Percentiles rank a stretch among this genome's conserved stretches.
These are phyloP conservation scores for Keithomyces neogunnii DNA, from an alignment of 2,329 filamentous ascomycete species.

Conservation along the genomic window DNA sequence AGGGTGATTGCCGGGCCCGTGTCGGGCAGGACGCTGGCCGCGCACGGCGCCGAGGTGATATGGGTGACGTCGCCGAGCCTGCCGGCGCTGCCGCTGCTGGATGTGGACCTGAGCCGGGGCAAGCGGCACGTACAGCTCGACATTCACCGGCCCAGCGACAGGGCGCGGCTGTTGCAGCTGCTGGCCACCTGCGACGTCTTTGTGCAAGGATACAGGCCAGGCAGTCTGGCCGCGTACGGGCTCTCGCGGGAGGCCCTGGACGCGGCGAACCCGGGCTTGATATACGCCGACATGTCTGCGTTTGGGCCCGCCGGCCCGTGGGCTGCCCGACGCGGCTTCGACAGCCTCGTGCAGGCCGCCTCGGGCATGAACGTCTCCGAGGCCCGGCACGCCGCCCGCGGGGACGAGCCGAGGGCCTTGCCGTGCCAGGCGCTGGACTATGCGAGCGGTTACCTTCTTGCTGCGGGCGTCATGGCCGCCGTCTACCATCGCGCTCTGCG, in stretches of 20 bases:
- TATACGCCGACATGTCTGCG: constrained; percentile 44
- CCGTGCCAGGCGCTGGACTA: constrained; percentile 52
- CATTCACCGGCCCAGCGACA: constrained; percentile 41
- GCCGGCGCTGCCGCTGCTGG: constrained; percentile 56
- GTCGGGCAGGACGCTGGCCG: constrained; percentile 57
- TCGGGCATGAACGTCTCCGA: constrained; percentile 48
- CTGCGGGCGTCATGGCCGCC: constrained; percentile 42
- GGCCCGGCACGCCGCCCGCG: constrained; percentile 29
- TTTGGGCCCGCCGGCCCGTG: constrained; percentile 37
- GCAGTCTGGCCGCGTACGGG: constrained; percentile 15
- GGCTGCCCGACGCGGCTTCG: constrained; percentile 40
- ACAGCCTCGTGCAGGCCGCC: constrained; percentile 43
- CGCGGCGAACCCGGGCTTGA: constrained; percentile 31
- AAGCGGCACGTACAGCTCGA: constrained; percentile 57
- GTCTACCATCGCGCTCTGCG: constrained; percentile 35
- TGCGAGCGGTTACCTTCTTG: constrained; percentile 44
- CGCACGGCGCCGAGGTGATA: constrained; percentile 63
- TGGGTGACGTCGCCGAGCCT: constrained; percentile 58
- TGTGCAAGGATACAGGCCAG: constrained; percentile 47
- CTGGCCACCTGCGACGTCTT: constrained; percentile 54
- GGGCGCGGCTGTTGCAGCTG: constrained; percentile 44
- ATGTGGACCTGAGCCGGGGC: constrained; percentile 58
- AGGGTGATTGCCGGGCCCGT: constrained; percentile 65
- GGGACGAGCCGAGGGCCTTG: constrained; percentile 8
- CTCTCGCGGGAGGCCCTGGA: constrained; percentile 23